Base-by-base conservation (phyloP, 805 yeast genomes). In the Metschnikowia chrysomelidarum region DNA sequence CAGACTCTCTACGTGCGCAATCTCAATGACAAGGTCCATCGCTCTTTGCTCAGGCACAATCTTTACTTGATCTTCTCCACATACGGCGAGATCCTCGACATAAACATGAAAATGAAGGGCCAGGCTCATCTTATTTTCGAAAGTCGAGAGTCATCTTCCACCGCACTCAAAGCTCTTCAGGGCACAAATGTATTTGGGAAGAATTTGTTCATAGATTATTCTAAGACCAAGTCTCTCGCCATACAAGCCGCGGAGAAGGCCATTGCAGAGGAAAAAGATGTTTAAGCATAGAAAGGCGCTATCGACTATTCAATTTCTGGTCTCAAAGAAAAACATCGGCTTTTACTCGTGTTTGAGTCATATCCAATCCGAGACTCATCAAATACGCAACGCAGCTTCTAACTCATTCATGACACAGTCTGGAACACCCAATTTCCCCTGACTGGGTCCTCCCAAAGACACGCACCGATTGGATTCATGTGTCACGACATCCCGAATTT, bases 361-460 rank as follows among this genome's bases (percentile, higher is more conserved):
- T n/a, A n/a, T 9, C 14, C 22, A 22, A 27, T 17, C 19, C 31
- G 19, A 17, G 14, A 12, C 10, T 12, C 12, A 10, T 24, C 31
- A 26, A 16, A 21, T 32, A 5, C 32, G 27, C 26, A 48, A 38
- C 11, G 89, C 93, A 38, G 69, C 75, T 31, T 69, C 72, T 35
- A 83, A 69, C 3, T 82, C 75, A 50, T 80, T 78, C 20, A 75
- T 57, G 1, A 87, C 81, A 44, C 89, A 82, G 59, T 89, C 96
- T 1, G 96, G 95, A 2, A 89, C 89, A 1, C 96, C 96, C 7
- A 87, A 79, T 1, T 73, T 76, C 7, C 87, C 84, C 44, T 56
- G 61, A 46, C 84, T 78, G 79, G 85, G 87, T 0, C 97, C 97
- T 13, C 93, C 88, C 2, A 84, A 51, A 78, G 71, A 10, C 81